Evolutionary conservation across 768 basidiomycete species (phyloP).

Genomic region (Clitopilus hobsonii): DNA sequence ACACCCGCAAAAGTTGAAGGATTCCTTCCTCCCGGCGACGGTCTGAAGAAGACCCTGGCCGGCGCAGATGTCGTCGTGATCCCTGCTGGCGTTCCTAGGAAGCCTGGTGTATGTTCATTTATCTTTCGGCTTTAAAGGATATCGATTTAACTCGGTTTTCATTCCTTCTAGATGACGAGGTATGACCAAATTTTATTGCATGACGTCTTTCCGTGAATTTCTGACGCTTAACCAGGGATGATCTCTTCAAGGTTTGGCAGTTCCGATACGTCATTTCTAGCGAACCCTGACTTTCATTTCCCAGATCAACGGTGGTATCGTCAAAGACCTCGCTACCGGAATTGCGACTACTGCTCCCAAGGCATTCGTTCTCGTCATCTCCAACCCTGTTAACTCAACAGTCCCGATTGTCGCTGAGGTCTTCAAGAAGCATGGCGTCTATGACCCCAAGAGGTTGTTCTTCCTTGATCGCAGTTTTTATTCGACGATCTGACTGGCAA

Average conservation of each 20-base stretch:
- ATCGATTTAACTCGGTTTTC: slow-evolving; percentile 1
- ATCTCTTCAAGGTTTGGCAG: slow-evolving; percentile 83
- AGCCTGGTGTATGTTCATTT: slow-evolving; percentile 70
- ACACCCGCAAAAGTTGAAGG: slow-evolving; percentile 84
- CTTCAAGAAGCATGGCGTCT: slow-evolving; percentile 88
- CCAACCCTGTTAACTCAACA: slow-evolving; percentile 99
- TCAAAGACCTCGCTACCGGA: slow-evolving; percentile 87
- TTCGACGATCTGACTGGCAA: not conserved
- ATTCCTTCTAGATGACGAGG: slow-evolving; percentile 45
- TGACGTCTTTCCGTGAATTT: slow-evolving; percentile 1
- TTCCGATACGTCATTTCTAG: not conserved
- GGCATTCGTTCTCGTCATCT: slow-evolving; percentile 93
- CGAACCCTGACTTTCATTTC: not conserved
- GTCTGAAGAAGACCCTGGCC: slow-evolving; percentile 74
- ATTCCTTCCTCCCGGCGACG: slow-evolving; percentile 74
- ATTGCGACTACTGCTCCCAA: slow-evolving; percentile 83
- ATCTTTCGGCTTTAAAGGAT: slow-evolving; percentile 8
- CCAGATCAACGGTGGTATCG: slow-evolving; percentile 97
- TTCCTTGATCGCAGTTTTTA: not conserved
- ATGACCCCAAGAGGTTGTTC: slow-evolving; percentile 83
- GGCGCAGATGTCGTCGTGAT: slow-evolving; percentile 92
- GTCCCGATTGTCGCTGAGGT: slow-evolving; percentile 96
- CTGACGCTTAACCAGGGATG: slow-evolving; percentile 56
- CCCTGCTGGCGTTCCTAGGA: slow-evolving; percentile 94
- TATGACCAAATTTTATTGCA: slow-evolving; percentile 17